Evolutionary conservation across 169 alveolate species (phyloP).

Genomic region (Plasmodium coatneyi): DNA sequence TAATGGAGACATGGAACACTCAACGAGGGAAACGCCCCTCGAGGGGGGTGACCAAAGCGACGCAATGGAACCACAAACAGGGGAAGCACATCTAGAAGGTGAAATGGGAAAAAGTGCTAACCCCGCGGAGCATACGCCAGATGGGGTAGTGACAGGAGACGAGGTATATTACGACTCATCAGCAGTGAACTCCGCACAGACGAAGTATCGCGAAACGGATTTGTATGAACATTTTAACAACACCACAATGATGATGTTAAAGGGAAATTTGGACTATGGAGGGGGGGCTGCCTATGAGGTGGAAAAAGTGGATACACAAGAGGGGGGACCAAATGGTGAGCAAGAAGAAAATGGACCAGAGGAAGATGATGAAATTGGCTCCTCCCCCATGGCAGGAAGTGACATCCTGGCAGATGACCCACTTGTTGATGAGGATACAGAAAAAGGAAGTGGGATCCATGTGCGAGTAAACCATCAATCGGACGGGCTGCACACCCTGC

Average conservation of each 20-base stretch:
- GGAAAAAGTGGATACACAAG: background rate
- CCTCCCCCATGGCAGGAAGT: background rate
- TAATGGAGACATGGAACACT: background rate
- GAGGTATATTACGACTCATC: background rate
- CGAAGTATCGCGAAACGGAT: background rate
- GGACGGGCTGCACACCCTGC: background rate
- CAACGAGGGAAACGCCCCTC: background rate
- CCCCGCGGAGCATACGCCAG: background rate
- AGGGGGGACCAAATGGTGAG: background rate
- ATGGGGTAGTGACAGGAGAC: background rate
- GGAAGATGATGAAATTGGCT: background rate
- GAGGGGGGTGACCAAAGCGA: background rate
- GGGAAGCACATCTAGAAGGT: background rate
- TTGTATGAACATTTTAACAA: background rate
- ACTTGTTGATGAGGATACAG: background rate
- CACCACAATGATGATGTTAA: slow-evolving; percentile 3
- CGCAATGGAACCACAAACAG: background rate
- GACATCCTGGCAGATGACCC: background rate
- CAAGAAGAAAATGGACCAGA: background rate
- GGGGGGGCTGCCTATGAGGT: background rate
- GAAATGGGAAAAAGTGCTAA: background rate
- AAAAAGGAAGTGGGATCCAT: background rate
- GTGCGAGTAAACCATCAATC: background rate
- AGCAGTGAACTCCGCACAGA: background rate
- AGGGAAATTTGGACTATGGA: background rate